A percentile compares a stretch with the other conserved stretches of the same genome.
Conservation (phyloP, 768 basidiomycete genomes). For the Trametes punicea region DNA sequence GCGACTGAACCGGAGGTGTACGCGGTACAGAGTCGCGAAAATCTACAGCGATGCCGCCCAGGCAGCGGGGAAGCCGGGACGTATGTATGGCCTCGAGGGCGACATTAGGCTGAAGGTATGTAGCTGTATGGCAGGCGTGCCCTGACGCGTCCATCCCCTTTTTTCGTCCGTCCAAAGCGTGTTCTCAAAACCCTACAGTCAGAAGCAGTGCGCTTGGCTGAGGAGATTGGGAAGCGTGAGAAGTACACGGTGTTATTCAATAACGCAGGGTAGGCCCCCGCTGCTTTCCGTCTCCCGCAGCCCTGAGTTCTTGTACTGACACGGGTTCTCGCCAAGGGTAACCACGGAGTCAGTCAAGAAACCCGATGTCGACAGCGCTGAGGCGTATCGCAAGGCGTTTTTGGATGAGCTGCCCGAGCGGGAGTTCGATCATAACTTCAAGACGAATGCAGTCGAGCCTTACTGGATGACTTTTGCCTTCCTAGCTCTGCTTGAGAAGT, state of each 20-base stretch:
- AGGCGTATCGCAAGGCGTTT: constrained; percentile 37
- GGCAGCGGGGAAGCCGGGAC: constrained; percentile 29
- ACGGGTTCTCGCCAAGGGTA: constrained; percentile 26
- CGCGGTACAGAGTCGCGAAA: constrained; percentile 32
- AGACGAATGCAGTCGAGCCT: constrained; percentile 44
- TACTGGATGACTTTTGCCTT: constrained; percentile 59
- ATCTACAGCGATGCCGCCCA: constrained; percentile 39
- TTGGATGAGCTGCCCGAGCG: constrained; percentile 39
- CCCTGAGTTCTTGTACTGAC: no score
- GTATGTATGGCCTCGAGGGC: constrained; percentile 40
- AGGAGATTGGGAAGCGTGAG: constrained; percentile 38
- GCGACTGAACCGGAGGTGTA: no score
- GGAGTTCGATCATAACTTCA: constrained; percentile 35
- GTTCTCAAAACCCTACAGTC: no score
- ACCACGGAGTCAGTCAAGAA: constrained; percentile 28
- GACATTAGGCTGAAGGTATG: constrained; percentile 41
- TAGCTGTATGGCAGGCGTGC: no score
- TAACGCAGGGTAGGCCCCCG: constrained; percentile 38
- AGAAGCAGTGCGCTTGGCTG: constrained; percentile 43
- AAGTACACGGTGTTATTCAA: constrained; percentile 46
- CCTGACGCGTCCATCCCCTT: no score
- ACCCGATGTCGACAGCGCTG: constrained; percentile 30
- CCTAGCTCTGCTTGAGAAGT: constrained; percentile 48
- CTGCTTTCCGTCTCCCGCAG: no score
- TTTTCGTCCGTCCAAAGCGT: background rate